Conservation (phyloP, 2,329 filamentous ascomycete genomes). For the Tolypocladium tundrense region DNA sequence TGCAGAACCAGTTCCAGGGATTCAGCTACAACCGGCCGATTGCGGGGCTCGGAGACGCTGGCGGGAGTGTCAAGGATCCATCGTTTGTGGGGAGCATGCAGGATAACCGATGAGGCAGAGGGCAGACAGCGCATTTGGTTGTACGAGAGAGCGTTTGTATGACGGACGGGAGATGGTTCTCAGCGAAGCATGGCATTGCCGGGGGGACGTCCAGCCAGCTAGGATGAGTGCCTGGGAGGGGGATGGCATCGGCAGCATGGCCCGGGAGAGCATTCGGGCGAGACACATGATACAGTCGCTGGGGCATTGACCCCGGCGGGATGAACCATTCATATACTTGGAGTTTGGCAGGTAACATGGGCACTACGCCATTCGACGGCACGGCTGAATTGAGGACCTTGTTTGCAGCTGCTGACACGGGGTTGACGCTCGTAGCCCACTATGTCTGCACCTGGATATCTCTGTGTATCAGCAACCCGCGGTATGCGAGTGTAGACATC, state of each 20-base stretch:
- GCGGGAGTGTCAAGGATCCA: conserved; percentile 87
- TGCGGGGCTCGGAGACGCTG: conserved; percentile 82
- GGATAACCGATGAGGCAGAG: conserved; percentile 26
- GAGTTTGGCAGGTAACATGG: conserved; percentile 9
- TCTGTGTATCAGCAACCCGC: no score
- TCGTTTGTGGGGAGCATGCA: conserved; percentile 54
- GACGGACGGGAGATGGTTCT: background rate
- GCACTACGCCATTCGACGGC: background rate
- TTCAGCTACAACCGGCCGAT: conserved; percentile 98
- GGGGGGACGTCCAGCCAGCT: background rate
- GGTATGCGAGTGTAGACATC: no score
- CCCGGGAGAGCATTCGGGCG: background rate
- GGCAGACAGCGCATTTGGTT: background rate
- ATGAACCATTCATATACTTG: conserved; percentile 1
- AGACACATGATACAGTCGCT: background rate
- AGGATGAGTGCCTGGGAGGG: background rate
- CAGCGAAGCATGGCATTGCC: background rate
- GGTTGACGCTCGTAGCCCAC: no score
- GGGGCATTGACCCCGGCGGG: background rate
- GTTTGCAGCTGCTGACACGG: background rate
- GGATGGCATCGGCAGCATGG: background rate
- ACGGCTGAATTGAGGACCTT: background rate
- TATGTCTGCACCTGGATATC: no score
- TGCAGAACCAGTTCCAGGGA: conserved; percentile 91
- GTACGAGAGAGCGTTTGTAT: background rate